These are phyloP conservation scores for Ceratocystis huliohia DNA, from an alignment of 2,329 filamentous ascomycete genomes.

Conservation along the genomic window DNA sequence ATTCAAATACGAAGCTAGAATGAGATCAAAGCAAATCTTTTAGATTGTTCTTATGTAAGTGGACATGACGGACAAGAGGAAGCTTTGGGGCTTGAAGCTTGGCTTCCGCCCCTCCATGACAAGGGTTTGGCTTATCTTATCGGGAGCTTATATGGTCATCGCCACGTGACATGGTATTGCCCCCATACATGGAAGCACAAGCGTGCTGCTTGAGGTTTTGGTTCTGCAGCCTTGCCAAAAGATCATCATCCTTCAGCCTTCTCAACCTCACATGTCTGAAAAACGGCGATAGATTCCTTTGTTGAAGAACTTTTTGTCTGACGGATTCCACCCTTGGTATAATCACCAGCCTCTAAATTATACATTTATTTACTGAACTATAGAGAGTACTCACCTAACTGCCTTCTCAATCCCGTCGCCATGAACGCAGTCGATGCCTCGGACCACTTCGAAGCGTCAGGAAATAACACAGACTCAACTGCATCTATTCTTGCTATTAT, in stretches of 20 bases:
- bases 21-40: neutral
- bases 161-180: slow-evolving; percentile 18
- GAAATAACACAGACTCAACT: slow-evolving; percentile 33
- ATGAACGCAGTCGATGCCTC: slow-evolving; percentile 47
- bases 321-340: too few relatives aligned
- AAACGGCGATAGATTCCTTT: neutral
- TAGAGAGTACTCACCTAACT: too few relatives aligned
- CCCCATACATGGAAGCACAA: neutral
- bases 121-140: slow-evolving; percentile 20
- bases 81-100: slow-evolving; percentile 5
- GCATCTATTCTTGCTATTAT: slow-evolving; percentile 83
- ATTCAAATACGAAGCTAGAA: neutral
- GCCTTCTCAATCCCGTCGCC: slow-evolving; percentile 22
- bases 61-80: neutral
- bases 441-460: slow-evolving; percentile 41
- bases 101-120: slow-evolving; percentile 4
- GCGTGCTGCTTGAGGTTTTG: neutral
- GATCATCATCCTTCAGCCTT: slow-evolving; percentile 17
- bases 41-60: neutral
- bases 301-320: neutral
- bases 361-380: too few relatives aligned
- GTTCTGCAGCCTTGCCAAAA: neutral
- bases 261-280: neutral
- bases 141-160: neutral
- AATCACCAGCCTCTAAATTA: too few relatives aligned